Conservation (phyloP, 352 stramenopile species). For the Globisporangium parvum region DNA sequence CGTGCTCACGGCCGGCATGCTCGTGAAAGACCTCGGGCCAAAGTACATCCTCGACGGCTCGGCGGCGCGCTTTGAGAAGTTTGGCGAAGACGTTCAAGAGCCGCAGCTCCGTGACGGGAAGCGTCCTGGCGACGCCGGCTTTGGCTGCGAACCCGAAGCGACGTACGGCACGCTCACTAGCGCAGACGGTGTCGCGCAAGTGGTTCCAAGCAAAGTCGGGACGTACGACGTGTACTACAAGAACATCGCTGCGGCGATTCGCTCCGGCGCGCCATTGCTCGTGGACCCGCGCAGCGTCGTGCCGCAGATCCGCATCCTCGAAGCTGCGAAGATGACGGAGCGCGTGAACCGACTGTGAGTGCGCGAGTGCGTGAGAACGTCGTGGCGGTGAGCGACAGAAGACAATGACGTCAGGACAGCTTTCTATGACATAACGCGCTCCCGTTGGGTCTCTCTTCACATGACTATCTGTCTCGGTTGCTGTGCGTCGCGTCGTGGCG, state of each 20-base stretch:
- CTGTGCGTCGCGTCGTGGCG: background rate
- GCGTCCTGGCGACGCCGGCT: constrained; percentile 39
- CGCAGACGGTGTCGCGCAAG: constrained; percentile 11
- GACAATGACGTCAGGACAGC: background rate
- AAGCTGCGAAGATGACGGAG: constrained; percentile 57
- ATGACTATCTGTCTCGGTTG: background rate
- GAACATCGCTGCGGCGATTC: constrained; percentile 63
- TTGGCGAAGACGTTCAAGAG: constrained; percentile 62
- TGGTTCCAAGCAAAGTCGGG: constrained; percentile 37
- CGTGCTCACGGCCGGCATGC: constrained; percentile 60
- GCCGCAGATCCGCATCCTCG: constrained; percentile 66
- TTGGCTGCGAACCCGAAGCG: constrained; percentile 43
- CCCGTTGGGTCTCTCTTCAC: background rate
- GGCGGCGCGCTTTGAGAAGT: constrained; percentile 51
- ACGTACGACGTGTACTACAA: constrained; percentile 68
- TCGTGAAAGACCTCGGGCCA: constrained; percentile 47
- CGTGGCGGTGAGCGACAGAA: background rate
- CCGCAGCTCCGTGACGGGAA: constrained; percentile 45
- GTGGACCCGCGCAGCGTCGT: constrained; percentile 49
- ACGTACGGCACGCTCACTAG: constrained; percentile 40
- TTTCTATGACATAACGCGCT: background rate
- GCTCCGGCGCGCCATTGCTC: constrained; percentile 30
- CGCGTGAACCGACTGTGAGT: constrained; percentile 18
- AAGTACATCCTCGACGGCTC: constrained; percentile 67
- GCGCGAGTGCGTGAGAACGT: background rate